Base-by-base conservation (phyloP, 2,329 filamentous ascomycete species). In the Sarocladium kiliense region DNA sequence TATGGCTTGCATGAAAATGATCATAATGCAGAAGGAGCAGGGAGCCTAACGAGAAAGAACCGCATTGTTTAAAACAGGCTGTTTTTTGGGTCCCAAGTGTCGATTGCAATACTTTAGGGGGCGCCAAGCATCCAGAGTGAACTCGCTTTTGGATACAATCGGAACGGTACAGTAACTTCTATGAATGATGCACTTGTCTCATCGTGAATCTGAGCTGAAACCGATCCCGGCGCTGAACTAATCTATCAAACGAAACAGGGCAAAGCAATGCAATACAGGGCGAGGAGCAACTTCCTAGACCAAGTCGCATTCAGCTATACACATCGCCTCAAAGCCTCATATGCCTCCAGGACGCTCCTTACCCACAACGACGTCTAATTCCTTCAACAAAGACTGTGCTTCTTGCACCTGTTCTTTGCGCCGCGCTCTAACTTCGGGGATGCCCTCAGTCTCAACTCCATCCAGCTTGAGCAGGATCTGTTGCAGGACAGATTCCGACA, bases 391-490 rank as follows among this genome's bases (percentile, higher is more conserved):
- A 11, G 74, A 79, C 67, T 93, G 88, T 3, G 88, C 85, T 59
- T 87, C 79, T 63, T 77, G 82, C n/a, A 93, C 87, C 53, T 92
- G 69, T 56, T 85, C 86, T 73, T 88, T 92, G 64, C 89, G 75
- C 66, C 76, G 81, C 12, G 77, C 71, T 58, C 88, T 77, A 25
- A 87, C 83, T 12, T 86, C 83, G 10, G 74, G 68, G 60, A 89
- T 82, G 4, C 87, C 88, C 49, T 87, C 85, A 0, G 85, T 86
- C 61, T 93, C 88, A 2, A 93, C 82, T 21, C 80, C 85, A 66
- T 94, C 89, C 37, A 91, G 70, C 72, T 92, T 93, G 60, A 94
- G 71, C 36, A 93, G 65, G 2, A 91, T 82, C 62, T 91, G 87
- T 58, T 86, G 83, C 76, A 94, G 76, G 37, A 91, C 80, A 3